Conservation (phyloP, 495 filamentous ascomycete genomes). For the Talaromyces thailandensis region DNA sequence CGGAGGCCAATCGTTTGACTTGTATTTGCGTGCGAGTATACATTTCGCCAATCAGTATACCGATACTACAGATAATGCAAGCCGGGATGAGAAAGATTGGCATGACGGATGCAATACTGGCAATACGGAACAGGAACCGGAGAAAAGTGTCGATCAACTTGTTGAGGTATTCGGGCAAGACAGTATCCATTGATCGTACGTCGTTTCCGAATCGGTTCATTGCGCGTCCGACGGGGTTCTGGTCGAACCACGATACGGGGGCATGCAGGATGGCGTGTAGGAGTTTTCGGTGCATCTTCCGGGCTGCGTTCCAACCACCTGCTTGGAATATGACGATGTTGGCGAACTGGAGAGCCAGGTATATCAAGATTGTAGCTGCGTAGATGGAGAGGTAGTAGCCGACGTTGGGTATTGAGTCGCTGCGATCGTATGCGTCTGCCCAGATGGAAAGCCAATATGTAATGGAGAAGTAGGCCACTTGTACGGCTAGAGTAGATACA, state of each 20-base stretch:
- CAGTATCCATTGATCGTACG: slow-evolving; percentile 57
- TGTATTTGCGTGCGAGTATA: slow-evolving; percentile 39
- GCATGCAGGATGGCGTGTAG: slow-evolving; percentile 66
- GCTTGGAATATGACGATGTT: slow-evolving; percentile 18
- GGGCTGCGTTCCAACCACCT: slow-evolving; percentile 35
- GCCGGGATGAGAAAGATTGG: slow-evolving; percentile 40
- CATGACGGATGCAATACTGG: slow-evolving; percentile 38
- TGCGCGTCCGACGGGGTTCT: slow-evolving; percentile 77
- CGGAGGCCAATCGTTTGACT: slow-evolving; percentile 31
- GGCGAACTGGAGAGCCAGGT: slow-evolving; percentile 14
- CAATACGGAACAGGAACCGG: slow-evolving; percentile 31
- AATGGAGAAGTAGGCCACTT: slow-evolving; percentile 17
- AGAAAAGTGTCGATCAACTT: slow-evolving; percentile 27
- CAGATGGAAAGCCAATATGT: slow-evolving; percentile 21
- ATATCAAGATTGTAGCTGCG: slow-evolving; percentile 11
- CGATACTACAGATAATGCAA: slow-evolving; percentile 27
- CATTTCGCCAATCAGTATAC: slow-evolving; percentile 37
- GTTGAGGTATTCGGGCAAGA: slow-evolving; percentile 29
- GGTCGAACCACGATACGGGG: slow-evolving; percentile 84
- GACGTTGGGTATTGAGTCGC: slow-evolving; percentile 8
- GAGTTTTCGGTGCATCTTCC: slow-evolving; percentile 51
- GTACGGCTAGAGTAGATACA: slow-evolving; percentile 13
- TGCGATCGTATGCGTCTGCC: slow-evolving; percentile 15
- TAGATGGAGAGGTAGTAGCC: slow-evolving; percentile 17
- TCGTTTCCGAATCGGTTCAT: slow-evolving; percentile 74